Evolutionary conservation across 768 basidiomycete genomes (phyloP).

Genomic region (Mycena belliarum): DNA sequence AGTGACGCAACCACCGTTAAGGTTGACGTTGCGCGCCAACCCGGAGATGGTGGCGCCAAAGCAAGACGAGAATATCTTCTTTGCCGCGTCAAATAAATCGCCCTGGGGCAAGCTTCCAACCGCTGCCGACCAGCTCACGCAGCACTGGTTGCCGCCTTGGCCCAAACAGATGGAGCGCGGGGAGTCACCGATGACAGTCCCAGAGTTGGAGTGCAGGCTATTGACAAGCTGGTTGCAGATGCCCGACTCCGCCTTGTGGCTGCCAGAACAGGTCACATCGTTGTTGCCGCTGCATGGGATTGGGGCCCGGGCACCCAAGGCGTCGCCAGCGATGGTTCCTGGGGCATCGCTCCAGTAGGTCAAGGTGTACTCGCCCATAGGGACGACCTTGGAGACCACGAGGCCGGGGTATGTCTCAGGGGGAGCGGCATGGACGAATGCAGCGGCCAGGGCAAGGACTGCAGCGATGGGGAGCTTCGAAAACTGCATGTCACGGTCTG

Average conservation of each 20-base stretch:
- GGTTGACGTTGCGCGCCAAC: too few species aligned
- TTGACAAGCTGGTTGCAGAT: not conserved
- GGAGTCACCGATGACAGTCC: not conserved
- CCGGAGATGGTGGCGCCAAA: too few species aligned
- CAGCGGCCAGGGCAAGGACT: not conserved
- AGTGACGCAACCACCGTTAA: not conserved
- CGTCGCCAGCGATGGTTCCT: not conserved
- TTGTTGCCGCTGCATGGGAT: not conserved
- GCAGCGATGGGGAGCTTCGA: not conserved
- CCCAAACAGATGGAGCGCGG: not conserved
- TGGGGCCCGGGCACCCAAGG: not conserved
- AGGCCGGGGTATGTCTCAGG: not conserved
- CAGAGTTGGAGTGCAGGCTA: not conserved
- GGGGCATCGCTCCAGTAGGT: not conserved
- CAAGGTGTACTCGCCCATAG: not conserved
- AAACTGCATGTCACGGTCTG: not conserved
- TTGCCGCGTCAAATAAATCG: not conserved
- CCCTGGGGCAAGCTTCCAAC: not conserved
- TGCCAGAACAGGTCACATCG: not conserved
- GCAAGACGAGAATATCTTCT: not conserved
- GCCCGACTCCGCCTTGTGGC: not conserved
- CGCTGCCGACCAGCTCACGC: slow-evolving; percentile 1
- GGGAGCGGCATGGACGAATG: not conserved
- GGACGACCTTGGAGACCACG: not conserved
- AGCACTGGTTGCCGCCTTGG: not conserved